phyloP scores from a whole-genome alignment of 2,329 filamentous ascomycete species.

The Sphaerulina vaccinii region DNA sequence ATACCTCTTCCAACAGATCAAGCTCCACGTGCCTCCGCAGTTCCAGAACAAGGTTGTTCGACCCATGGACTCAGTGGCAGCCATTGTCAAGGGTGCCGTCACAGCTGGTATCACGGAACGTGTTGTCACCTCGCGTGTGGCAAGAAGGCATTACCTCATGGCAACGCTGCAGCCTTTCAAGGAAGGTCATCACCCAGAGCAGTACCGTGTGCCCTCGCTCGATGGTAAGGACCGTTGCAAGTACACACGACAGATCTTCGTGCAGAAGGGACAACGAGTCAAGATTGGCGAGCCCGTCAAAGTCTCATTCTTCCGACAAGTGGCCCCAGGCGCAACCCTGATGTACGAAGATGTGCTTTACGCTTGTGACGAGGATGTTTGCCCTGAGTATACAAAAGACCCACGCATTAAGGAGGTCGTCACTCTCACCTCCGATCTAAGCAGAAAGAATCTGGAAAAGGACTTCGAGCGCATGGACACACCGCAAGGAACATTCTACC shows the following conservation, averaged over 20 bases:
- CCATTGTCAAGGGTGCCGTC: conserved; percentile 97
- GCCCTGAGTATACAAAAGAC: conserved; percentile 98
- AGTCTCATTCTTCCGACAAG: conserved; percentile 97
- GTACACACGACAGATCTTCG: conserved; percentile 96
- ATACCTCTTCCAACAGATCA: conserved; percentile 99
- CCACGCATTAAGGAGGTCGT: conserved; percentile 99
- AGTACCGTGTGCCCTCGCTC: conserved; percentile 92
- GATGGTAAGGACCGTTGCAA: conserved; percentile 98
- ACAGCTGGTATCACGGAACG: conserved; percentile 97
- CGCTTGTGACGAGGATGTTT: conserved; percentile 96
- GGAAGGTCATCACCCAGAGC: conserved; percentile 96
- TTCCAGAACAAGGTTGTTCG: conserved; percentile 98
- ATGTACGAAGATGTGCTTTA: conserved; percentile 99
- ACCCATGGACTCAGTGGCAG: conserved; percentile 97
- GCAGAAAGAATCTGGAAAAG: conserved; percentile 97
- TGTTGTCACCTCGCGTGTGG: conserved; percentile 94
- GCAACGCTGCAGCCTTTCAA: conserved; percentile 98
- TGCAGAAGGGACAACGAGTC: conserved; percentile 96
- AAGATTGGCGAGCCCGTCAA: conserved; percentile 99
- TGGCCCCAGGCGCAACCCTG: conserved; percentile 91
- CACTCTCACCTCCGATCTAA: conserved; percentile 93
- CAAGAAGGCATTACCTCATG: conserved; percentile 98
- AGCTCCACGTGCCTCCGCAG: conserved; percentile 94
- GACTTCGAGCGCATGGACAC: conserved; percentile 99
- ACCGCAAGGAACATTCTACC: conserved; percentile 92